Conservation (phyloP, 371 early-diverging fungal genomes). For the Mucor indicus region DNA sequence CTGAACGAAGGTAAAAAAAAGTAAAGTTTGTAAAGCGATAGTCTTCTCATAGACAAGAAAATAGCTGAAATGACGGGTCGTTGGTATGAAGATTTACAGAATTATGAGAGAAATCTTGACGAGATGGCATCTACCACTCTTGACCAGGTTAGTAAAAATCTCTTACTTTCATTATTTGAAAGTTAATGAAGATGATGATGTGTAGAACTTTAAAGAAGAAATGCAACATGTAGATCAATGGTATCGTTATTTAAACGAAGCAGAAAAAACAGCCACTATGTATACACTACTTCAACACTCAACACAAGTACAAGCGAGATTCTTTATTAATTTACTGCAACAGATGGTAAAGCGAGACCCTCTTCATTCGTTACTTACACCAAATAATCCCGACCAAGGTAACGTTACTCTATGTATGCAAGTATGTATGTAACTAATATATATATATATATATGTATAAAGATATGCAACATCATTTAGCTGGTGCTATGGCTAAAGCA, state of each 20-base stretch:
- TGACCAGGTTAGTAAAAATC: slow-evolving; percentile 54
- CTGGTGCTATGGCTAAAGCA: slow-evolving; percentile 61
- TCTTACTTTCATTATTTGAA: background rate
- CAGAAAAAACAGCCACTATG: slow-evolving; percentile 87
- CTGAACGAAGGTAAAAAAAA: background rate
- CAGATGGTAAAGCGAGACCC: slow-evolving; percentile 83
- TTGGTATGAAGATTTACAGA: slow-evolving; percentile 88
- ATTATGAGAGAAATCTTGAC: slow-evolving; percentile 91
- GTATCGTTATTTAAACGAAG: slow-evolving; percentile 85
- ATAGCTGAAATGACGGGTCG: slow-evolving; percentile 52
- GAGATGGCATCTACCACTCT: slow-evolving; percentile 89
- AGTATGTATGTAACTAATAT: background rate
- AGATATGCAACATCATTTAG: slow-evolving; percentile 58
- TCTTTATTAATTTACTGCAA: slow-evolving; percentile 85
- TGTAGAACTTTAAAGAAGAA: slow-evolving; percentile 82
- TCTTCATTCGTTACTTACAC: slow-evolving; percentile 54
- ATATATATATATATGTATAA: slow-evolving; percentile 3
- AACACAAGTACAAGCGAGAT: slow-evolving; percentile 86
- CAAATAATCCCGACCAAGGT: slow-evolving; percentile 64
- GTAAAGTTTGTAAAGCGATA: background rate
- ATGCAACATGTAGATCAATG: slow-evolving; percentile 90
- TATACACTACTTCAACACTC: slow-evolving; percentile 86
- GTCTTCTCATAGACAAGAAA: slow-evolving; percentile 51
- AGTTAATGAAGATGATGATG: background rate
- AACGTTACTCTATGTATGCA: background rate